Conservation (phyloP, 2,329 filamentous ascomycete species). For the Zarea fungicola region DNA sequence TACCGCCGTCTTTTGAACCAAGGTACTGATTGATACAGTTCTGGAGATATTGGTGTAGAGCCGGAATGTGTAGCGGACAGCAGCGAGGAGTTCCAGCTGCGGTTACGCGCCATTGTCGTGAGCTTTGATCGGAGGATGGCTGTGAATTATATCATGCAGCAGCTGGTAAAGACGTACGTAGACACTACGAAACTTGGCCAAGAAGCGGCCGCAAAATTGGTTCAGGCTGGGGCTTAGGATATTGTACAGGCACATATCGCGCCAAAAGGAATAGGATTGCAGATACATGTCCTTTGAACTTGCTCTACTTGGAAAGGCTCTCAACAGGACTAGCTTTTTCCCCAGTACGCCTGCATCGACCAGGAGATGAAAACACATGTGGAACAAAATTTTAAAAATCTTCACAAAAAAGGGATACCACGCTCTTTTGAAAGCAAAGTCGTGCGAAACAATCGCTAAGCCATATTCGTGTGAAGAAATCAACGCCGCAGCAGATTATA, state of each 20-base stretch:
- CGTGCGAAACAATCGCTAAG: no score
- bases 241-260: slow-evolving; percentile 76
- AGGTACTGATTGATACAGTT: slow-evolving; percentile 75
- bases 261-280: slow-evolving; percentile 5
- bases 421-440: no score
- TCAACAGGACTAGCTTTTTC: no score
- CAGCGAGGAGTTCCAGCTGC: slow-evolving; percentile 42
- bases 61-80: slow-evolving; percentile 58
- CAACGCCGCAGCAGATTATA: no score
- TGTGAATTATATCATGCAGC: slow-evolving; percentile 63
- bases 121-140: slow-evolving; percentile 73
- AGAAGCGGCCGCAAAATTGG: slow-evolving; percentile 65
- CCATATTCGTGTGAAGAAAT: no score
- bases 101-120: slow-evolving; percentile 73
- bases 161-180: slow-evolving; percentile 54
- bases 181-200: slow-evolving; percentile 75
- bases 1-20: slow-evolving; percentile 63
- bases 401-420: no score
- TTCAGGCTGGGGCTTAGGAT: slow-evolving; percentile 70
- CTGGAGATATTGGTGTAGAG: slow-evolving; percentile 87
- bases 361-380: no score
- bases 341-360: no score
- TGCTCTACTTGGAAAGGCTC: no score
- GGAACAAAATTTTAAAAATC: no score
- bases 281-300: no score